These are phyloP conservation scores for Periconia sp. DNA, from an alignment of 2,329 filamentous ascomycete genomes.

Conservation along the genomic window DNA sequence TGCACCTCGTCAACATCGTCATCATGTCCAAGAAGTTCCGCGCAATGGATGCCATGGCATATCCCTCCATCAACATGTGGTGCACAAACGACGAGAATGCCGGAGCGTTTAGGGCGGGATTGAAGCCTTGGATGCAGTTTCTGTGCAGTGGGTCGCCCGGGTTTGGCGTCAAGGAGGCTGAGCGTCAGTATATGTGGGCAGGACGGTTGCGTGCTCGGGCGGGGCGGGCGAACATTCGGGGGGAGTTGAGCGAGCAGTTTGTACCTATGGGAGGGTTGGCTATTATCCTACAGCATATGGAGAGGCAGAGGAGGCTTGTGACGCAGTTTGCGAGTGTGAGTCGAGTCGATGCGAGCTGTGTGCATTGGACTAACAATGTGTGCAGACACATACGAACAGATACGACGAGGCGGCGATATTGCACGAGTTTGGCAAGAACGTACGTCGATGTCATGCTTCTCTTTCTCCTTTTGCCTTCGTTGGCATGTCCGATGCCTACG, in stretches of 20 bases:
- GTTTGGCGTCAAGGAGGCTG: slow-evolving; percentile 5
- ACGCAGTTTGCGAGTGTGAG: neutral
- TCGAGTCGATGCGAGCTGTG: too few relatives aligned
- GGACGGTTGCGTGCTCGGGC: too few relatives aligned
- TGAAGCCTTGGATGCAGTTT: slow-evolving; percentile 39
- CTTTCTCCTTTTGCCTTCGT: too few relatives aligned
- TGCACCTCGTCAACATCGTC: slow-evolving; percentile 16
- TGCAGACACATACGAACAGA: too few relatives aligned
- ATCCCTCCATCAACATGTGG: slow-evolving; percentile 2
- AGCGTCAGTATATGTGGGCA: too few relatives aligned
- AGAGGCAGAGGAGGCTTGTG: slow-evolving; percentile 13
- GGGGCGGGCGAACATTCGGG: too few relatives aligned
- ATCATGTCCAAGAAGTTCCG: neutral
- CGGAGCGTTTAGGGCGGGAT: slow-evolving; percentile 24
- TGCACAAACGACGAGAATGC: slow-evolving; percentile 9
- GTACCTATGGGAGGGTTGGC: slow-evolving; percentile 33
- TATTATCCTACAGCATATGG: slow-evolving; percentile 28
- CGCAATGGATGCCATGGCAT: neutral
- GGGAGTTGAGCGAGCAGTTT: slow-evolving; percentile 16
- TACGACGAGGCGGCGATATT: slow-evolving; percentile 2
- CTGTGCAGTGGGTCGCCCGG: slow-evolving; percentile 26
- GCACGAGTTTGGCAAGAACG: slow-evolving; percentile 10
- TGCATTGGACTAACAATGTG: too few relatives aligned
- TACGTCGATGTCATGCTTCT: too few relatives aligned
- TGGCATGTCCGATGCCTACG: too few relatives aligned